Percentiles rank a stretch among this genome's conserved stretches.
Evolutionary conservation across 2,329 filamentous ascomycete species (phyloP).

Genomic region (Juglanconis sp.): DNA sequence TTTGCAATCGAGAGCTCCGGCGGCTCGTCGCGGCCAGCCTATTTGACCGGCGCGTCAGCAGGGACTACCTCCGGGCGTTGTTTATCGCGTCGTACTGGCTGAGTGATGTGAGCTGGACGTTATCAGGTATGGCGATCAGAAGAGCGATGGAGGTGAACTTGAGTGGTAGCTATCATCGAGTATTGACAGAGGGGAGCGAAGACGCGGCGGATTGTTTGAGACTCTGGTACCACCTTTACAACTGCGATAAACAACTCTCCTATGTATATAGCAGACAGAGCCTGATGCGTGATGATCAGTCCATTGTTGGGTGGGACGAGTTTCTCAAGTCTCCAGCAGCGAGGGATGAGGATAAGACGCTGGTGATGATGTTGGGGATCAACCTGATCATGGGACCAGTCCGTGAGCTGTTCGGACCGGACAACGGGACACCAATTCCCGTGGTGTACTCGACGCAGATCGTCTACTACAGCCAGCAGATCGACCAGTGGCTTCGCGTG

Average conservation of each 20-base stretch:
- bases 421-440: conserved; percentile 49
- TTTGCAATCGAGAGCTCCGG: conserved; percentile 23
- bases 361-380: conserved; percentile 56
- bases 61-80: conserved; percentile 55
- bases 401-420: conserved; percentile 52
- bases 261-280: conserved; percentile 59
- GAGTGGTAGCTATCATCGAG: conserved; percentile 38
- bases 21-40: conserved; percentile 26
- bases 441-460: conserved; percentile 49
- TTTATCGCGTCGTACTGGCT: conserved; percentile 63
- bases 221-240: conserved; percentile 59
- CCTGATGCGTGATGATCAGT: conserved; percentile 55
- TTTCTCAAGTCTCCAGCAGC: conserved; percentile 51
- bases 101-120: conserved; percentile 59
- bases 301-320: conserved; percentile 55
- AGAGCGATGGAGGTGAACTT: conserved; percentile 47
- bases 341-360: conserved; percentile 51
- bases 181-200: conserved; percentile 34
- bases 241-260: conserved; percentile 60
- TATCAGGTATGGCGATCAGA: conserved; percentile 53
- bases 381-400: conserved; percentile 56
- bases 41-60: conserved; percentile 32
- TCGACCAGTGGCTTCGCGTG: conserved; percentile 35
- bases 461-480: conserved; percentile 28
- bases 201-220: conserved; percentile 52